Evolutionary conservation across 1,284 basidiomycete species (phyloP), one percentile per base, ranked within the genome.

Genomic region (Hortiboletus rubellus): DNA sequence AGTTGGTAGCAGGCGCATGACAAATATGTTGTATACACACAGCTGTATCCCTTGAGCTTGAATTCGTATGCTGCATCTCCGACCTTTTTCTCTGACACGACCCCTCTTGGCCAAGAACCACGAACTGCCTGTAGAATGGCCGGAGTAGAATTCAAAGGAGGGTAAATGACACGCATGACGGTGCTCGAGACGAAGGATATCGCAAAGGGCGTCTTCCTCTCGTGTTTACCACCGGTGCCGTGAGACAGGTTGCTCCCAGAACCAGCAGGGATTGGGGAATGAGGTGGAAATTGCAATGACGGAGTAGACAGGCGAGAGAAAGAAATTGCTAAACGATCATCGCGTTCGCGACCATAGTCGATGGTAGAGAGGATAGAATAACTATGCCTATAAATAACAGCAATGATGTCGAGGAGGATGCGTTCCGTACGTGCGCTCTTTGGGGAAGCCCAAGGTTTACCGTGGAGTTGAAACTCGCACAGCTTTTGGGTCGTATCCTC

Each of bases 41-140:
- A 89, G 76, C 81, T 85, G 69, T 91, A 91, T 17, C 89, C 89
- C 64, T 88, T 89, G 54, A 91, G 76, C 67, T 87, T 90, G 73
- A 91, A 91, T 69, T 91, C 89, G 66, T 82, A 91, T 17, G 82
- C 82, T 52, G 81, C 81, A 36, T 87, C 83, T 11, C 82, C 85
- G 2, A 89, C 77, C 67, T 87, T 91, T 77, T 86, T 89, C 71
- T 91, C 89, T 1, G 83, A 83, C 9, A 86, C 81, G 14, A 91
- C 86, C 22, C 89, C 89, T 62, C 87, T 79, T 18, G 89, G 89
- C 89, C 89, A 91, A 18, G 89, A 82, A 11, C 78, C 80, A 57
- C 89, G 80, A 15, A 91, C 87, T n/a, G 87, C 85, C 66, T 87
- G 84, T 22, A 91, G 77, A 55, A 91, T 89, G 54, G 87, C 89